phyloP scores from a whole-genome alignment of 495 filamentous ascomycete species.

The Talaromyces ruber region DNA sequence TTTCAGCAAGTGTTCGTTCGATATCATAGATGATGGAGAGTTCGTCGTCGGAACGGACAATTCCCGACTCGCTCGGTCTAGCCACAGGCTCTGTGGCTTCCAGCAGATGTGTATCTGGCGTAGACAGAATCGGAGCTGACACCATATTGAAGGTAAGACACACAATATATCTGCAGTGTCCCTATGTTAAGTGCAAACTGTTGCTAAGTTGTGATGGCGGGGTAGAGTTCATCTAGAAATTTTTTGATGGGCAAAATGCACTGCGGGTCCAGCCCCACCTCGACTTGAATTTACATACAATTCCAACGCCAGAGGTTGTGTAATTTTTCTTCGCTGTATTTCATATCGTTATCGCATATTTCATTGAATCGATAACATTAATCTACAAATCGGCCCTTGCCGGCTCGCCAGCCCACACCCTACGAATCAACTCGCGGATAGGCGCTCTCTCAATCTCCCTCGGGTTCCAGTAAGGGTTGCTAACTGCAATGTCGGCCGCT shows the following conservation, averaged over 20 bases:
- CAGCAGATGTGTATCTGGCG: conserved; percentile 74
- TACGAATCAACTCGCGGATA: conserved; percentile 54
- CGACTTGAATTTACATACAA: neutral
- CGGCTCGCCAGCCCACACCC: conserved; percentile 61
- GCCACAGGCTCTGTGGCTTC: conserved; percentile 37
- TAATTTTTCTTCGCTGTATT: neutral
- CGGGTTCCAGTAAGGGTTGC: conserved; percentile 60
- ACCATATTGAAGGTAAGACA: conserved; percentile 20
- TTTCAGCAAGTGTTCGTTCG: conserved; percentile 66
- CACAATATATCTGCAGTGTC: neutral
- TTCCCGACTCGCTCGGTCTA: conserved; percentile 12
- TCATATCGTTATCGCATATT: neutral
- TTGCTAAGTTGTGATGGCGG: conserved; percentile 1
- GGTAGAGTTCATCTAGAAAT: conserved; percentile 5
- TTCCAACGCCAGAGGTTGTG: neutral
- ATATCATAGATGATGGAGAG: conserved; percentile 80
- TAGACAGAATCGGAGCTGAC: conserved; percentile 73
- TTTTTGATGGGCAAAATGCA: conserved; percentile 8
- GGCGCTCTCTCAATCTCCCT: conserved; percentile 45
- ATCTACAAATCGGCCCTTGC: conserved; percentile 48
- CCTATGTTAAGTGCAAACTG: neutral
- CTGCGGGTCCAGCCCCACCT: conserved; percentile 3
- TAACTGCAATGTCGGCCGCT: conserved; percentile 54
- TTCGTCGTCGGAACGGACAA: conserved; percentile 53
- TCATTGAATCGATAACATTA: neutral